Evolutionary conservation across 1,284 basidiomycete genomes (phyloP).

Genomic region (Cryptococcus amylolentus): DNA sequence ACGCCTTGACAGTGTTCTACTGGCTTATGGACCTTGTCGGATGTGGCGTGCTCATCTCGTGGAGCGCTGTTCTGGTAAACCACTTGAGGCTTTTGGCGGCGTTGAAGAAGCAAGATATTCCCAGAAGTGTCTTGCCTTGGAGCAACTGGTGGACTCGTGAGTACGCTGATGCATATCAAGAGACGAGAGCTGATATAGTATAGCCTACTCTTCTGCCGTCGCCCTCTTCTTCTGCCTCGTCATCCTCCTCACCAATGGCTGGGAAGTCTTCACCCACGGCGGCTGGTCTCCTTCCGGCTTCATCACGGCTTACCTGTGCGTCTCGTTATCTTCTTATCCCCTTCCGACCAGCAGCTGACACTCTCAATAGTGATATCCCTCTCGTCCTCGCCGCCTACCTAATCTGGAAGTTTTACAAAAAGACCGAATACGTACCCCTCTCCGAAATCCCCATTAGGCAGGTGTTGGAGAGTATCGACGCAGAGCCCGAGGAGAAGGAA

Average conservation of each 20-base stretch:
- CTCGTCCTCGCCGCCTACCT: conserved; percentile 15
- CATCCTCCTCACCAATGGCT: conserved; percentile 27
- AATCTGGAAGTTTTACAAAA: conserved; percentile 22
- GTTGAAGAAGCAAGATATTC: conserved; percentile 14
- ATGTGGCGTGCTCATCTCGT: conserved; percentile 26
- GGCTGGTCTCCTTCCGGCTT: conserved; percentile 21
- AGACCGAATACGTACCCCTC: conserved; percentile 16
- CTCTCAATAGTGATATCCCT: conserved; percentile 19
- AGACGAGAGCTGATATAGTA: not conserved
- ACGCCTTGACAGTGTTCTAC: conserved; percentile 28
- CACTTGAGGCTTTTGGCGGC: conserved; percentile 18
- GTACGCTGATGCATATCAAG: not conserved
- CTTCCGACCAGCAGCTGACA: not conserved
- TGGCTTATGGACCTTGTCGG: conserved; percentile 30
- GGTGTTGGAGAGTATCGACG: too few relatives aligned
- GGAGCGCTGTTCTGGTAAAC: conserved; percentile 20
- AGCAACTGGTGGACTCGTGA: conserved; percentile 27
- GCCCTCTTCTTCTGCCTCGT: conserved; percentile 16
- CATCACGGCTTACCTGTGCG: conserved; percentile 22
- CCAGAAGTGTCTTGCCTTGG: conserved; percentile 19
- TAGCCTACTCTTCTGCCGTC: conserved; percentile 17
- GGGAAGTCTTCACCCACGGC: conserved; percentile 28
- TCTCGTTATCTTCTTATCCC: not conserved
- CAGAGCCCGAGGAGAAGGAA: too few relatives aligned
- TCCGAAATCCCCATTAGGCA: conserved; percentile 10